These are phyloP conservation scores for Alternaria novae-zelandiae DNA, from an alignment of 2,329 filamentous ascomycete genomes.

Conservation along the genomic window DNA sequence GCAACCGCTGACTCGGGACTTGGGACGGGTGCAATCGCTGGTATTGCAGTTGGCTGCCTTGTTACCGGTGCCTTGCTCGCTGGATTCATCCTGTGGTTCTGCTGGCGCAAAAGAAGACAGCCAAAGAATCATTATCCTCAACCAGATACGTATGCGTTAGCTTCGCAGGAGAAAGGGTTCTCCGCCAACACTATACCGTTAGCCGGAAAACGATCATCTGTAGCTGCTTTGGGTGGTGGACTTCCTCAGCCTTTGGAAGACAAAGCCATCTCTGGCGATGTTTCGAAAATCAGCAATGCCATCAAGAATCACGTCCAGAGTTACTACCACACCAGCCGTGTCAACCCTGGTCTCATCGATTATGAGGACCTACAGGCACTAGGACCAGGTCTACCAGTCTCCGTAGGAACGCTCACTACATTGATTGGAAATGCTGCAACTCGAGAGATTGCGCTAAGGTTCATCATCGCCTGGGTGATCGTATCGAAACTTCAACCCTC, in stretches of 20 bases:
- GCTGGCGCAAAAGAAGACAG: conserved; percentile 18
- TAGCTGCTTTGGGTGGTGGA: conserved; percentile 13
- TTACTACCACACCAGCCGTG: conserved; percentile 39
- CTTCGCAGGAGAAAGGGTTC: conserved; percentile 27
- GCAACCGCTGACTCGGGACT: no score
- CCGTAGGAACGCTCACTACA: conserved; percentile 30
- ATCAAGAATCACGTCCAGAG: conserved; percentile 49
- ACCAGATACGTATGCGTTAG: conserved; percentile 16
- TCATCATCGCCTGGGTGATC: conserved; percentile 41
- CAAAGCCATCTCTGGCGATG: conserved; percentile 36
- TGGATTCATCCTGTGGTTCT: conserved; percentile 28
- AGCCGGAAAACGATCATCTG: conserved; percentile 11
- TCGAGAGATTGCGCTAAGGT: conserved; percentile 37
- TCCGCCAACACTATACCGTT: conserved; percentile 16
- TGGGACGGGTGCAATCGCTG: conserved; percentile 42
- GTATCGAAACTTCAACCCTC: conserved; percentile 30
- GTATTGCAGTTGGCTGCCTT: conserved; percentile 48
- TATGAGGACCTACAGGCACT: conserved; percentile 30
- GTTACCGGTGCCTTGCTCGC: conserved; percentile 38
- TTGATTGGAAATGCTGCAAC: conserved; percentile 36
- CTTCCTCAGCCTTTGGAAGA: conserved; percentile 45
- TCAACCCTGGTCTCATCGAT: conserved; percentile 29
- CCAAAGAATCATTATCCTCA: neutral
- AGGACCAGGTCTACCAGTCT: conserved; percentile 29
- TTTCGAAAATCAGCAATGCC: conserved; percentile 40